These are phyloP conservation scores for Lunularia cruciata DNA, from an alignment of 225 moss, liverwort and hornwort species.

Conservation along the genomic window DNA sequence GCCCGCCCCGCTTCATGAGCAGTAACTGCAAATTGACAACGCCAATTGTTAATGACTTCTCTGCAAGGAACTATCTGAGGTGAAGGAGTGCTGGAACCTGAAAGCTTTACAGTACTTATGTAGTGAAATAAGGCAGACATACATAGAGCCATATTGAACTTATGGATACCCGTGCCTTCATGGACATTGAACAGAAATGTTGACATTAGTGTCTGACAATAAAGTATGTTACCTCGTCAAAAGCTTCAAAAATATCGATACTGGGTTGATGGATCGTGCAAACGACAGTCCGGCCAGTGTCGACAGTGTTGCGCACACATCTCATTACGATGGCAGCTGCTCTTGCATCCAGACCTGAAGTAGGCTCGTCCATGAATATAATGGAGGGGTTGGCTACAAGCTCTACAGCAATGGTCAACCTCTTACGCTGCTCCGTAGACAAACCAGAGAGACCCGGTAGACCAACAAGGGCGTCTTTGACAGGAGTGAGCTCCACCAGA, in stretches of 20 bases:
- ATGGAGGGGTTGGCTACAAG: slow-evolving; percentile 80
- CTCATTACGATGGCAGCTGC: slow-evolving; percentile 99
- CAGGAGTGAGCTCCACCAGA: slow-evolving; percentile 71
- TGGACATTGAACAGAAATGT: no score
- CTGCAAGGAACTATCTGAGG: no score
- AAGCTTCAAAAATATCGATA: slow-evolving; percentile 95
- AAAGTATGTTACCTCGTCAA: slow-evolving; percentile 94
- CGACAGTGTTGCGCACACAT: slow-evolving; percentile 83
- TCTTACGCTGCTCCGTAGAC: slow-evolving; percentile 82
- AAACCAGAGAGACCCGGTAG: slow-evolving; percentile 75
- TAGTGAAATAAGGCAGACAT: no score
- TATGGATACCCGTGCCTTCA: no score
- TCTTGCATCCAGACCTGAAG: slow-evolving; percentile 88
- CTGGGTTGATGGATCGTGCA: slow-evolving; percentile 98
- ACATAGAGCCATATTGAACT: no score
- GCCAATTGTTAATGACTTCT: background rate
- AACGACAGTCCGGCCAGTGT: slow-evolving; percentile 78
- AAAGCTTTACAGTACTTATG: no score
- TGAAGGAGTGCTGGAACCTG: no score
- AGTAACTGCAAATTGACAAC: slow-evolving; percentile 54
- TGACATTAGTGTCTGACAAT: no score
- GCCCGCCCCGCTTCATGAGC: slow-evolving; percentile 85
- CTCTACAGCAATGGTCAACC: slow-evolving; percentile 73
- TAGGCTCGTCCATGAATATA: slow-evolving; percentile 98
- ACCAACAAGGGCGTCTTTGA: slow-evolving; percentile 75